Evolutionary conservation across 208 protist species (phyloP).

Genomic region (Crithidia brevicula): DNA sequence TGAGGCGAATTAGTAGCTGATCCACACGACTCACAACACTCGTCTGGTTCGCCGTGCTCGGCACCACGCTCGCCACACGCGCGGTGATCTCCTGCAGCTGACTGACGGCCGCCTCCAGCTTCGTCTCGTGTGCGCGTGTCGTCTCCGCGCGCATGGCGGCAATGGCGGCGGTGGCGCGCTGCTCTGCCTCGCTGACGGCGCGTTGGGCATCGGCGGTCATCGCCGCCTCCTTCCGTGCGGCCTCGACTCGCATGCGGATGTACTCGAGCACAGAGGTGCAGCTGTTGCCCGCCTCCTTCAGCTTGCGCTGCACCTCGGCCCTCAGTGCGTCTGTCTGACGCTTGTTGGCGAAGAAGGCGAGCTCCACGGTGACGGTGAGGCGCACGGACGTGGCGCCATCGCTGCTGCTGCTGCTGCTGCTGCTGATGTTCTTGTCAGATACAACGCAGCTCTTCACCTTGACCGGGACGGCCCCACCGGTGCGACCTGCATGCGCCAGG

Average conservation of each 20-base stretch:
- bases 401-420: background rate
- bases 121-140: conserved; percentile 7
- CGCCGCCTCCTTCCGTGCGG: conserved; percentile 7
- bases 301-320: conserved; percentile 18
- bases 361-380: conserved; percentile 14
- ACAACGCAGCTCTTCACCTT: conserved; percentile 14
- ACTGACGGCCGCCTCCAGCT: conserved; percentile 1
- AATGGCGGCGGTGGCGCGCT: conserved; percentile 20
- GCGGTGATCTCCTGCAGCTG: conserved; percentile 26
- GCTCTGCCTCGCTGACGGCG: conserved; percentile 25
- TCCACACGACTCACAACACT: conserved; percentile 19
- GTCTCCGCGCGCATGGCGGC: conserved; percentile 21
- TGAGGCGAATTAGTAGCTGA: conserved; percentile 16
- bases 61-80: conserved; percentile 6
- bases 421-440: background rate
- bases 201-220: conserved; percentile 16
- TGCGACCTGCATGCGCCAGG: conserved; percentile 26
- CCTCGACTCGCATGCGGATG: conserved; percentile 14
- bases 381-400: background rate
- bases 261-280: conserved; percentile 21
- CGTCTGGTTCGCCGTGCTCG: background rate
- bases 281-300: conserved; percentile 8
- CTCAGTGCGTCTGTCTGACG: conserved; percentile 1
- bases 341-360: conserved; percentile 29
- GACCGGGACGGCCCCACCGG: conserved; percentile 23